Base-by-base conservation (phyloP, 352 stramenopile species). In the Detonula confervacea region DNA sequence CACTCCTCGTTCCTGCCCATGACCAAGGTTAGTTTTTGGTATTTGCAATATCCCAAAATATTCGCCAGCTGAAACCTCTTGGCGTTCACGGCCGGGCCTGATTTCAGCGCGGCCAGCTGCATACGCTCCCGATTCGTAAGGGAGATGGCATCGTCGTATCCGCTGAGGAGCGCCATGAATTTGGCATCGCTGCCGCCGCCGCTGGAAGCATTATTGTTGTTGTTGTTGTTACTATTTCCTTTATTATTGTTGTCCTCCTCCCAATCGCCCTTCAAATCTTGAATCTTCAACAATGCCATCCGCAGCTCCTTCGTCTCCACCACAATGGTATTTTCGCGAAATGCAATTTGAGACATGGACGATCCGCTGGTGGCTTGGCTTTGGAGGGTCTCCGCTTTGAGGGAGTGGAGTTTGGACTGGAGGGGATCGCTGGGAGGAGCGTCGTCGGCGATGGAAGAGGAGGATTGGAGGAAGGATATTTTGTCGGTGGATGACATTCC, bases 121-220 rank as follows among this genome's bases (percentile, higher is more conserved):
- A 73, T 73, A 1, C 87, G 73, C 20, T 83, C 72, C 3, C 65
- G 25, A 29, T 72, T 65, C 0, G 39, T 54, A 14, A 90, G 33
- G 27, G 77, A 75, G 11, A 90, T 65, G 11, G 81, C 78, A 80
- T 93, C 87, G 62, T 93, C 87, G 61, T 88, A 88, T 47, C 80
- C 73, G 20, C 65, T 91, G 20, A 91, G 73, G 24, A 85, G 54
- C 3, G 74, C 75, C 62, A 91, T 73, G 57, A 93, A 90, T 25
- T 81, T 75, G 0, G 75, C 68, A 69, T 91, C 87, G 46, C 73
- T 68, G 8, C 16, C 33, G n/a, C n/a, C n/a, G n/a, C n/a, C n/a
- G n/a, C n/a, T n/a, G n/a, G n/a, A n/a, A n/a, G n/a, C 18, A 18
- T 52, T 51, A 33, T 55, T 62, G 35, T n/a, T 37, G 57, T 39